Conservation (phyloP, 2,329 filamentous ascomycete genomes). For the Cytospora chrysosperma region DNA sequence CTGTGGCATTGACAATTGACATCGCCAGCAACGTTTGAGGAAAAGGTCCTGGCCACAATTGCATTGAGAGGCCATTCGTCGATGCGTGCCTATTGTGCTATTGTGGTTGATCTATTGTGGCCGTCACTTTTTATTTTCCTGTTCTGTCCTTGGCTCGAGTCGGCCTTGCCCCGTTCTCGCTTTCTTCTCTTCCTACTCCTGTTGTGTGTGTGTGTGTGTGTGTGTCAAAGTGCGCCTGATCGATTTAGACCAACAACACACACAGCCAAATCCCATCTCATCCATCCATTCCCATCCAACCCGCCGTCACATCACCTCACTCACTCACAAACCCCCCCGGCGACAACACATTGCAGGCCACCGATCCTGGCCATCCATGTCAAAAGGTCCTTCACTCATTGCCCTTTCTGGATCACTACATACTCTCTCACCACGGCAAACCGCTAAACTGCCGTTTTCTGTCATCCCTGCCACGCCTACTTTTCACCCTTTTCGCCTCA, state of each 20-base stretch:
- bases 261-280: slow-evolving; percentile 5
- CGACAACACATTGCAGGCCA: slow-evolving; percentile 9
- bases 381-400: neutral
- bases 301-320: slow-evolving; percentile 18
- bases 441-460: neutral
- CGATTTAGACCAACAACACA: slow-evolving; percentile 15
- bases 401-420: neutral
- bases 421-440: neutral
- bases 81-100: slow-evolving; percentile 2
- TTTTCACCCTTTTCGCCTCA: slow-evolving; percentile 12
- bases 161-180: slow-evolving; percentile 4
- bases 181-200: neutral
- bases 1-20: slow-evolving; percentile 17
- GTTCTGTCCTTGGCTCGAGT: neutral
- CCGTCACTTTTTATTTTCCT: slow-evolving; percentile 7
- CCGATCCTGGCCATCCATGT: neutral
- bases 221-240: slow-evolving; percentile 1
- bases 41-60: slow-evolving; percentile 6
- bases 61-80: slow-evolving; percentile 8
- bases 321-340: neutral
- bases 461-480: slow-evolving; percentile 4
- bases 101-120: neutral
- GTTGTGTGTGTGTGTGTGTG: no score
- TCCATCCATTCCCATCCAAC: slow-evolving; percentile 11
- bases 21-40: slow-evolving; percentile 17